Evolutionary conservation across 176 grass and related monocot species (phyloP).

Genomic region (Oryza australiensis): DNA sequence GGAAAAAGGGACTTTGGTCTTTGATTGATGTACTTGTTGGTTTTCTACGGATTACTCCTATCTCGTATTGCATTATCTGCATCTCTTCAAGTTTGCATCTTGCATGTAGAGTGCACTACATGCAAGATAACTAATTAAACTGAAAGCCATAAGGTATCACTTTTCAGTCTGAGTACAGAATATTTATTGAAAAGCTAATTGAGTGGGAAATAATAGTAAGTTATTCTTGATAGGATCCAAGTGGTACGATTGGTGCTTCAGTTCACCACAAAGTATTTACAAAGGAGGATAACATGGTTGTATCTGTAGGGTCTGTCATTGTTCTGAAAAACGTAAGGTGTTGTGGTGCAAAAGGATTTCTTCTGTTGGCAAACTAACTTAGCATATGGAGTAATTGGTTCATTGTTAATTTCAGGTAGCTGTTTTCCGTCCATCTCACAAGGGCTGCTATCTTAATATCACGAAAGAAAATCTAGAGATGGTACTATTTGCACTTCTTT

Average conservation of each 20-base stretch:
- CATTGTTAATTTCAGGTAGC: slow-evolving; percentile 39
- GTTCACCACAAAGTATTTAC: slow-evolving; percentile 48
- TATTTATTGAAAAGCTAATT: not conserved
- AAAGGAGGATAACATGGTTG: slow-evolving; percentile 27
- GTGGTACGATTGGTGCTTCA: slow-evolving; percentile 38
- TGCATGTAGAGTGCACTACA: not conserved
- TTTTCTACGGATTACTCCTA: not conserved
- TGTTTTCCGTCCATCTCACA: slow-evolving; percentile 41
- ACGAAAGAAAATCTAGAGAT: slow-evolving; percentile 51
- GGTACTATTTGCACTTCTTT: slow-evolving; percentile 27
- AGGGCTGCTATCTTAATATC: slow-evolving; percentile 49
- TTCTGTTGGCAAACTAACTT: slow-evolving; percentile 15
- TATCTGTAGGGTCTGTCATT: slow-evolving; percentile 53
- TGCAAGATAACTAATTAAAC: not conserved
- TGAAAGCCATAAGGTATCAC: not conserved
- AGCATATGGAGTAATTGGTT: not conserved
- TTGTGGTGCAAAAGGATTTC: not conserved
- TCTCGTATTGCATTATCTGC: not conserved
- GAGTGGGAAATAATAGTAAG: not conserved
- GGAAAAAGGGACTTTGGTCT: not conserved
- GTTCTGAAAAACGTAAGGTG: slow-evolving; percentile 47
- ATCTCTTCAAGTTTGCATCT: not conserved
- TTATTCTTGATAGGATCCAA: slow-evolving; percentile 50
- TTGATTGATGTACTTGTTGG: not conserved
- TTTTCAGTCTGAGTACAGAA: not conserved